These are phyloP conservation scores for Cutaneotrichosporon arboriforme DNA, from an alignment of 1,284 basidiomycete genomes.

Conservation along the genomic window DNA sequence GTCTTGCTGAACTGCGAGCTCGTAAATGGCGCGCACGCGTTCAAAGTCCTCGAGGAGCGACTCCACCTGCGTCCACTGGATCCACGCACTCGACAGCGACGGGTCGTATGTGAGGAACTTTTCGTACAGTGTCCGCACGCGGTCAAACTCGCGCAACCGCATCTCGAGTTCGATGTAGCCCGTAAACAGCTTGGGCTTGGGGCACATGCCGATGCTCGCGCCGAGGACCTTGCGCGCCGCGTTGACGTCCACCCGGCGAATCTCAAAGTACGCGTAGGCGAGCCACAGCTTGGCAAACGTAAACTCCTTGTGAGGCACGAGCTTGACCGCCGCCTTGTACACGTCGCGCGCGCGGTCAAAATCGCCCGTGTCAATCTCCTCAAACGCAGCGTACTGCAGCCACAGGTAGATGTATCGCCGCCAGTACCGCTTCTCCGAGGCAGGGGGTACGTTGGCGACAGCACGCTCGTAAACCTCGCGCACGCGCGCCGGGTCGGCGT, in stretches of 20 bases:
- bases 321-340: conserved; percentile 80
- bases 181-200: conserved; percentile 89
- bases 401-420: conserved; percentile 84
- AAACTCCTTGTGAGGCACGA: conserved; percentile 92
- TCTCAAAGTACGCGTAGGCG: conserved; percentile 85
- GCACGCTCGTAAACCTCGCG: conserved; percentile 94
- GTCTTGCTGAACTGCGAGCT: conserved; percentile 89
- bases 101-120: conserved; percentile 85
- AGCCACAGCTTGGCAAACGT: conserved; percentile 96
- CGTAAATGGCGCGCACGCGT: conserved; percentile 91
- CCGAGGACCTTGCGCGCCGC: conserved; percentile 88
- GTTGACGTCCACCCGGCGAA: conserved; percentile 73
- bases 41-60: conserved; percentile 83
- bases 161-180: conserved; percentile 88
- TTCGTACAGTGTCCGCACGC: conserved; percentile 85
- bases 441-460: conserved; percentile 91
- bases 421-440: conserved; percentile 61
- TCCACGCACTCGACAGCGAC: conserved; percentile 88
- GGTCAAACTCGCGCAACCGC: conserved; percentile 75
- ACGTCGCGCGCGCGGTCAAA: conserved; percentile 78
- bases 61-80: conserved; percentile 94
- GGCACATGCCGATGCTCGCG: conserved; percentile 87
- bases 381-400: conserved; percentile 94
- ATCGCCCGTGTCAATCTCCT: conserved; percentile 93
- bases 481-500: conserved; percentile 59